phyloP scores from a whole-genome alignment of 2,329 filamentous ascomycete genomes.

The Sclerotinia trifoliorum region DNA sequence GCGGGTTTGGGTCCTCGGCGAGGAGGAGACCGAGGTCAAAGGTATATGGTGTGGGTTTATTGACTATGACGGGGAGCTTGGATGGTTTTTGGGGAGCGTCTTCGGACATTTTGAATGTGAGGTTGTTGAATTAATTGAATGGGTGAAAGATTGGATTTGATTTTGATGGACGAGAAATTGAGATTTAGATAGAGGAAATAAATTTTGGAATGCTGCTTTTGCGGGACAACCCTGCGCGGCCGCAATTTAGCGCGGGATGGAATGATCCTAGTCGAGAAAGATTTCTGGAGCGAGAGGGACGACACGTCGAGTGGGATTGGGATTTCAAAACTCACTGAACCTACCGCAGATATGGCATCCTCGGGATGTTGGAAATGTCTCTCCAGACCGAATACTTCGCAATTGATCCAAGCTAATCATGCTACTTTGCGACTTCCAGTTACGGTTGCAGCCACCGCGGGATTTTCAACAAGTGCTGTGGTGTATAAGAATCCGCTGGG shows the following conservation, averaged over 20 bases:
- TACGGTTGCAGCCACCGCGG: conserved; percentile 31
- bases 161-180: conserved; percentile 13
- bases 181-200: conserved; percentile 21
- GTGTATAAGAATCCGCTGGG: conserved; percentile 24
- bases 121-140: conserved; percentile 17
- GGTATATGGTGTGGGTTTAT: conserved; percentile 85
- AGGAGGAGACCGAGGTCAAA: conserved; percentile 90
- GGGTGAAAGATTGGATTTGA: conserved; percentile 18
- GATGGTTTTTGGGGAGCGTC: conserved; percentile 24
- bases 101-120: conserved; percentile 18
- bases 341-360: conserved; percentile 49
- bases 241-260: conserved; percentile 24
- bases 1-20: conserved; percentile 82
- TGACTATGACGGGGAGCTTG: conserved; percentile 61
- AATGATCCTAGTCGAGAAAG: conserved; percentile 19
- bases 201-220: conserved; percentile 25
- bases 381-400: conserved; percentile 46
- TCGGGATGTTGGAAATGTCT: conserved; percentile 60
- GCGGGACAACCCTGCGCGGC: conserved; percentile 21
- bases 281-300: conserved; percentile 20
- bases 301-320: conserved; percentile 11
- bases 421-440: conserved; percentile 39
- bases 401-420: conserved; percentile 42
- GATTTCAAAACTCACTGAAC: background rate
- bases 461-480: conserved; percentile 37